Evolutionary conservation across 176 grass and related monocot species (phyloP).

Genomic region (Carex kokanica): DNA sequence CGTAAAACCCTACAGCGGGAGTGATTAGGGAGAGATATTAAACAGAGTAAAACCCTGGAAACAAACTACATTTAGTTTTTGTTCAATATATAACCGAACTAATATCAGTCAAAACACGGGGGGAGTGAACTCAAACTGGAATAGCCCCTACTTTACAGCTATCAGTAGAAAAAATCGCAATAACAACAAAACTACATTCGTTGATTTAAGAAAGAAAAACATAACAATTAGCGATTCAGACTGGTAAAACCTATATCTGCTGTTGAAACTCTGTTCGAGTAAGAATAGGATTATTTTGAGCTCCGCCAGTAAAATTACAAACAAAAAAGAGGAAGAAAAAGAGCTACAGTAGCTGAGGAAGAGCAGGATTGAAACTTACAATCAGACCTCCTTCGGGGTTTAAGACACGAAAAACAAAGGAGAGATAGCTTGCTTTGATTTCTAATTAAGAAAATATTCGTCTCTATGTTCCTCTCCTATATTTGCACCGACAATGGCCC

Average conservation of each 20-base stretch:
- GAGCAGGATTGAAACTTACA: neutral
- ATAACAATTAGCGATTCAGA: neutral
- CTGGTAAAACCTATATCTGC: neutral
- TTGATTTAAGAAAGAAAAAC: neutral
- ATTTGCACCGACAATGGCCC: neutral
- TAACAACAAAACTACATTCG: neutral
- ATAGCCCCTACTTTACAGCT: neutral
- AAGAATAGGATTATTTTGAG: neutral
- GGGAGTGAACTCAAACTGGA: neutral
- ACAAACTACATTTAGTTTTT: neutral
- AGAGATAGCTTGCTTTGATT: neutral
- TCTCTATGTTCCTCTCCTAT: neutral
- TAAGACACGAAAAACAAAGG: neutral
- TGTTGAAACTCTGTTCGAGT: neutral
- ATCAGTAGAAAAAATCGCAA: neutral
- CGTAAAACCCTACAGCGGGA: conserved; percentile 13
- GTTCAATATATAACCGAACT: neutral
- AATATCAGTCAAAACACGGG: neutral
- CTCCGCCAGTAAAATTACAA: neutral
- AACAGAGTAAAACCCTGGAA: neutral
- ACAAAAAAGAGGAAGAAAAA: neutral
- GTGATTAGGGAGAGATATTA: neutral
- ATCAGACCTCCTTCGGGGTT: neutral
- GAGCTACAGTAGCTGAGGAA: neutral
- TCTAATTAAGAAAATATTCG: neutral